Percentiles rank a stretch among this genome's conserved stretches.
phyloP scores from a whole-genome alignment of 2,329 filamentous ascomycete genomes.

The Talaromyces rugulosus region DNA sequence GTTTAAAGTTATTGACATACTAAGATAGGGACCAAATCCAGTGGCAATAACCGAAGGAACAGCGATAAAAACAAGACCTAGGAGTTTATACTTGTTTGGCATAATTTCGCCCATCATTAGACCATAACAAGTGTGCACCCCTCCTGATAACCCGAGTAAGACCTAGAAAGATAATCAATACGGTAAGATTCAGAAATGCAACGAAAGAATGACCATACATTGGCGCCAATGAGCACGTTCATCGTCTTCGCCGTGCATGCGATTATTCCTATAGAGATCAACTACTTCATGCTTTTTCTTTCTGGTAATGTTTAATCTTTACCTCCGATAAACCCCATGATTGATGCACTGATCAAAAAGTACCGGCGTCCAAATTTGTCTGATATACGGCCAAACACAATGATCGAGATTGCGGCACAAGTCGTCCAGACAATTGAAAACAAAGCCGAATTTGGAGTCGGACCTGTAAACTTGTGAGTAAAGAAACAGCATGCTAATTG shows the following conservation, averaged over 20 bases:
- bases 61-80: slow-evolving; percentile 3
- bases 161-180: not conserved
- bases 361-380: slow-evolving; percentile 4
- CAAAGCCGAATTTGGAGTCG: not conserved
- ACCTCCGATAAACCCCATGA: slow-evolving; percentile 1
- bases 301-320: not conserved
- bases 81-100: not conserved
- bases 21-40: slow-evolving; percentile 15
- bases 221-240: slow-evolving; percentile 1
- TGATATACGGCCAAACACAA: slow-evolving; percentile 4
- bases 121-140: not conserved
- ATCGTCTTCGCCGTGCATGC: not conserved
- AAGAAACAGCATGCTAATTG: too few relatives aligned
- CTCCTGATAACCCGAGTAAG: not conserved
- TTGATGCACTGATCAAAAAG: not conserved
- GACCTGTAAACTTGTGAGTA: not conserved
- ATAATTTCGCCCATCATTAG: slow-evolving; percentile 2
- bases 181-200: too few relatives aligned
- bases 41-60: slow-evolving; percentile 12
- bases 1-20: not conserved
- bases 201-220: not conserved
- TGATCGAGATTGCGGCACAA: not conserved
- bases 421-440: slow-evolving; percentile 5
- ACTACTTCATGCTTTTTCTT: too few relatives aligned
- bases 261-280: not conserved